phyloP scores from a whole-genome alignment of 768 basidiomycete genomes.

The Phaffia australis region DNA sequence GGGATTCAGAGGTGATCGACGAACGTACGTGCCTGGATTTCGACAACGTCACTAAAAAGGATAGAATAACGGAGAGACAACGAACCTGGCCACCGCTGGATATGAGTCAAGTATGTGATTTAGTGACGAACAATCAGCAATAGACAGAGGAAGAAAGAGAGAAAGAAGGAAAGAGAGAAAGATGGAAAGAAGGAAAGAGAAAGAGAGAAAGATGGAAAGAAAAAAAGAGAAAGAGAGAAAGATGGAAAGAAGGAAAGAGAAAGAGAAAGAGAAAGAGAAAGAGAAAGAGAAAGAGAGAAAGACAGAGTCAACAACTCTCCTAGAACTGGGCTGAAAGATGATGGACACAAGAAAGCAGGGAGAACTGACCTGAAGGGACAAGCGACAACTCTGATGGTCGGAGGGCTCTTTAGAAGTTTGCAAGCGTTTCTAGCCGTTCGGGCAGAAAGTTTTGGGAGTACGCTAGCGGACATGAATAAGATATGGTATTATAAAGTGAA shows the following conservation, averaged over 20 bases:
- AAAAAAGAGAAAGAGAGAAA: not conserved
- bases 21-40: not conserved
- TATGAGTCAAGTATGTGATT: not conserved
- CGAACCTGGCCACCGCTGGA: constrained; percentile 36
- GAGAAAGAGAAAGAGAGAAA: not conserved
- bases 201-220: not conserved
- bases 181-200: not conserved
- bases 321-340: constrained; percentile 45
- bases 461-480: too few relatives aligned
- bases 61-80: not conserved
- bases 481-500: too few relatives aligned
- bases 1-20: not conserved
- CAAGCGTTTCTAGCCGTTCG: constrained; percentile 7
- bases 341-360: constrained; percentile 10
- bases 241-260: not conserved
- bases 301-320: too few relatives aligned
- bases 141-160: not conserved
- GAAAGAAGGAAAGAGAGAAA: too few relatives aligned
- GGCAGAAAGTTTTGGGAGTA: not conserved
- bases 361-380: constrained; percentile 76
- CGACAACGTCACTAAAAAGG: not conserved
- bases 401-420: constrained; percentile 12
- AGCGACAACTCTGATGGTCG: constrained; percentile 60
- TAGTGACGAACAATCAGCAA: not conserved
- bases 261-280: not conserved